Percentiles rank a stretch among this genome's conserved stretches.
Conservation (phyloP, 2,329 filamentous ascomycete genomes). For the Colletotrichum salicis region DNA sequence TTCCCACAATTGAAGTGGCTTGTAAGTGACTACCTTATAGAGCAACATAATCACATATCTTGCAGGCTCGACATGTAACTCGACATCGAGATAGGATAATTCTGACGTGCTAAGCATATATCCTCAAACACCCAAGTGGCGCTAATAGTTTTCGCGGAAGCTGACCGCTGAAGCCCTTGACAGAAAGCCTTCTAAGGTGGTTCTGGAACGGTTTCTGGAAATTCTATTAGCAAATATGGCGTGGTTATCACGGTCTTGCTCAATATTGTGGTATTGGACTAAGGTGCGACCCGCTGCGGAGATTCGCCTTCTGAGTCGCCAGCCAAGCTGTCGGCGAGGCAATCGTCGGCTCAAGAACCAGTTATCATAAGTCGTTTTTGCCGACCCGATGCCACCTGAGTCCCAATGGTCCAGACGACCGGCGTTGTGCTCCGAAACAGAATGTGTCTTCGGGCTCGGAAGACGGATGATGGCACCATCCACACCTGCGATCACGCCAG, state of each 20-base stretch:
- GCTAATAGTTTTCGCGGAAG: background rate
- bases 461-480: constrained; percentile 26
- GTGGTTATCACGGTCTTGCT: background rate
- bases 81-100: background rate
- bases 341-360: background rate
- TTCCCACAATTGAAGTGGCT: too few relatives aligned
- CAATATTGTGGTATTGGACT: background rate
- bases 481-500: constrained; percentile 30
- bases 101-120: background rate
- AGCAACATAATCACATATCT: too few relatives aligned
- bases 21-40: too few relatives aligned
- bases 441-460: background rate
- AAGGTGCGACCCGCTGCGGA: constrained; percentile 1
- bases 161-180: background rate
- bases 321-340: background rate
- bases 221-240: background rate
- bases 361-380: background rate
- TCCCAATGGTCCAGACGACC: constrained; percentile 5
- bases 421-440: background rate
- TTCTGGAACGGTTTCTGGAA: background rate
- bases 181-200: background rate
- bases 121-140: background rate
- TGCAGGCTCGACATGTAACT: too few relatives aligned
- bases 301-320: background rate
- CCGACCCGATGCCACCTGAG: background rate